These are phyloP conservation scores for Penicillium manginii DNA, from an alignment of 495 filamentous ascomycete species.

Conservation along the genomic window DNA sequence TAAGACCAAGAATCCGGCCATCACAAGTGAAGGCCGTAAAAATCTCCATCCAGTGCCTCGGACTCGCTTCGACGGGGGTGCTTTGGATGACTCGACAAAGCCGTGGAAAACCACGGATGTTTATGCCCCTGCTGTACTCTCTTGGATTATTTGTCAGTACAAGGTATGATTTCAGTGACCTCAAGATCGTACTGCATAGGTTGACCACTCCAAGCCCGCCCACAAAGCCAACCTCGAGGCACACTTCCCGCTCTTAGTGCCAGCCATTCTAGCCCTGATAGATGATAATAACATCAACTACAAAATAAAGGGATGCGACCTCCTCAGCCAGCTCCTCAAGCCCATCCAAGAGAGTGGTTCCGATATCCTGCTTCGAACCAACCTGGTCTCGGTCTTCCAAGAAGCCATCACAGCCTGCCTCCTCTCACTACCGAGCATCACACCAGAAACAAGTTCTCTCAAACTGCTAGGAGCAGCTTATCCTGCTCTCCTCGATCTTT, in stretches of 20 bases:
- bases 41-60: constrained; percentile 53
- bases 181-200: background rate
- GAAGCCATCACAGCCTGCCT: constrained; percentile 75
- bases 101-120: constrained; percentile 74
- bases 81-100: constrained; percentile 55
- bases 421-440: constrained; percentile 75
- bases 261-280: constrained; percentile 76
- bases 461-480: constrained; percentile 68
- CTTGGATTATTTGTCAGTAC: constrained; percentile 63
- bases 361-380: constrained; percentile 67
- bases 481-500: constrained; percentile 63
- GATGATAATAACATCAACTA: constrained; percentile 65
- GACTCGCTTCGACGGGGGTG: constrained; percentile 46
- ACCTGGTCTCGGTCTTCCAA: constrained; percentile 78
- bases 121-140: constrained; percentile 64
- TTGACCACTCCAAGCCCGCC: constrained; percentile 27
- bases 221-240: constrained; percentile 41
- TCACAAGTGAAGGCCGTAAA: constrained; percentile 66
- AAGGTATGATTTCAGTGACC: constrained; percentile 20
- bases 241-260: constrained; percentile 82
- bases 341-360: constrained; percentile 53
- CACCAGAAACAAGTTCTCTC: constrained; percentile 72
- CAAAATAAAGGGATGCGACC: constrained; percentile 62
- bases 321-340: constrained; percentile 64
- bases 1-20: constrained; percentile 62